A percentile compares a stretch with the other conserved stretches of the same genome.
phyloP scores from a whole-genome alignment of 1,284 basidiomycete genomes.

The Rhodotorula sp. region DNA sequence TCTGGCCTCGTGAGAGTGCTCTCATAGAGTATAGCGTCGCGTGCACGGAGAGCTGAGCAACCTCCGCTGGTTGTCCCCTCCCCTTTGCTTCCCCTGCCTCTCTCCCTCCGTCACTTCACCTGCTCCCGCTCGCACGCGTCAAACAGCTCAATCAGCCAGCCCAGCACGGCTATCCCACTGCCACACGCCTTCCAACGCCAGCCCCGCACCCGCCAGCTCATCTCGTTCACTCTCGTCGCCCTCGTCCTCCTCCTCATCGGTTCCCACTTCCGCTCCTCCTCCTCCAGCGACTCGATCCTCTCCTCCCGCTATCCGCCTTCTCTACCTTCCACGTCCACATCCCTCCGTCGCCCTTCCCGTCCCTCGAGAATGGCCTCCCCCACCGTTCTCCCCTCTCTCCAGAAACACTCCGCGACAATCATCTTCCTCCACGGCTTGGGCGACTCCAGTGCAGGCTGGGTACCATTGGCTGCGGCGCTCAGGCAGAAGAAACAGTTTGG shows the following conservation, averaged over 20 bases:
- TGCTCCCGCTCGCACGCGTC: not conserved
- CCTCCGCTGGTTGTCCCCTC: not conserved
- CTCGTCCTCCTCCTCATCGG: not conserved
- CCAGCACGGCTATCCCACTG: not conserved
- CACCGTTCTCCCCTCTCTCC: constrained; percentile 5
- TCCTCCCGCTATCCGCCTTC: not conserved
- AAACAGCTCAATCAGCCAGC: not conserved
- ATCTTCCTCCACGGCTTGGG: constrained; percentile 68
- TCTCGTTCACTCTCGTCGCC: not conserved
- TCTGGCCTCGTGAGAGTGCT: not conserved
- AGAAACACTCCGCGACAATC: constrained; percentile 75
- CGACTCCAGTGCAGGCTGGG: constrained; percentile 38
- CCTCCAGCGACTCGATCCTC: not conserved
- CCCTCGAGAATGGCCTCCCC: constrained; percentile 3
- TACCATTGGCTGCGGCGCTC: constrained; percentile 34
- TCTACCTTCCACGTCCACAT: not conserved
- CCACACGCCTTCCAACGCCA: not conserved
- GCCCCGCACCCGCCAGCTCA: not conserved
- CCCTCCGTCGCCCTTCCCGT: too few species aligned
- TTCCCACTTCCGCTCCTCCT: not conserved
- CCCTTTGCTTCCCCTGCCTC: not conserved
- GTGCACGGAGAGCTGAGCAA: not conserved
- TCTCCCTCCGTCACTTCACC: not conserved
- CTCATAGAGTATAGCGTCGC: not conserved
- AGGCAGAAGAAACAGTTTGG: constrained; percentile 14